Conservation (phyloP, 768 basidiomycete genomes). For the Lactifluus subvellereus region DNA sequence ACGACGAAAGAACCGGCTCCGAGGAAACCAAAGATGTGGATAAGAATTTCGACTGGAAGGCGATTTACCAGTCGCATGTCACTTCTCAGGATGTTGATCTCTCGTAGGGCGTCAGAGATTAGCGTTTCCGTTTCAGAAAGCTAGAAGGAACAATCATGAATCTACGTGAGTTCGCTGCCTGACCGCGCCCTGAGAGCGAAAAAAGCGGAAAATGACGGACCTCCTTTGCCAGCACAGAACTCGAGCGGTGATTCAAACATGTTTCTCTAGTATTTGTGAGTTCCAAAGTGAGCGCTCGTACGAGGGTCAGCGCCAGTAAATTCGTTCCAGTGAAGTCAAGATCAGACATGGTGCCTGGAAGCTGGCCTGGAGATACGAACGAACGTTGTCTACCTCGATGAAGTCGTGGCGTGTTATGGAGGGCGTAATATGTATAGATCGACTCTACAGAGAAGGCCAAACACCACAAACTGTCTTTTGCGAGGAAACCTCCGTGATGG, state of each 20-base stretch:
- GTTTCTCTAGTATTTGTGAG: not conserved
- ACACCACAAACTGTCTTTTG: not conserved
- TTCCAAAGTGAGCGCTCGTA: conserved; percentile 1
- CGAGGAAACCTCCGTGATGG: too few species aligned
- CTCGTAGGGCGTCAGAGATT: not conserved
- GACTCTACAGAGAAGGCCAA: not conserved
- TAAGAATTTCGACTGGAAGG: conserved; percentile 14
- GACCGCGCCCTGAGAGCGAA: not conserved
- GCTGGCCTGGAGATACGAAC: not conserved
- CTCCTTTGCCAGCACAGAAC: not conserved
- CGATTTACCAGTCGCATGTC: conserved; percentile 3
- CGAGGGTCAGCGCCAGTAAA: conserved; percentile 5
- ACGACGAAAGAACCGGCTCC: conserved; percentile 3
- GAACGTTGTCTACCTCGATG: not conserved
- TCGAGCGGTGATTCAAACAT: not conserved
- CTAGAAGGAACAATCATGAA: not conserved
- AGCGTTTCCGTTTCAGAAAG: conserved; percentile 6
- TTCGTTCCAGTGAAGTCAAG: not conserved
- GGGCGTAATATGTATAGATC: not conserved
- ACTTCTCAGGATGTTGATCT: not conserved
- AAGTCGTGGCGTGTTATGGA: too few species aligned
- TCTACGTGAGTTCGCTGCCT: not conserved
- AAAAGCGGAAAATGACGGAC: not conserved
- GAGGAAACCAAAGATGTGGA: conserved; percentile 11
- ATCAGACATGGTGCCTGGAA: not conserved